Conservation (phyloP, 768 basidiomycete genomes). For the Tephrocybe sp. region DNA sequence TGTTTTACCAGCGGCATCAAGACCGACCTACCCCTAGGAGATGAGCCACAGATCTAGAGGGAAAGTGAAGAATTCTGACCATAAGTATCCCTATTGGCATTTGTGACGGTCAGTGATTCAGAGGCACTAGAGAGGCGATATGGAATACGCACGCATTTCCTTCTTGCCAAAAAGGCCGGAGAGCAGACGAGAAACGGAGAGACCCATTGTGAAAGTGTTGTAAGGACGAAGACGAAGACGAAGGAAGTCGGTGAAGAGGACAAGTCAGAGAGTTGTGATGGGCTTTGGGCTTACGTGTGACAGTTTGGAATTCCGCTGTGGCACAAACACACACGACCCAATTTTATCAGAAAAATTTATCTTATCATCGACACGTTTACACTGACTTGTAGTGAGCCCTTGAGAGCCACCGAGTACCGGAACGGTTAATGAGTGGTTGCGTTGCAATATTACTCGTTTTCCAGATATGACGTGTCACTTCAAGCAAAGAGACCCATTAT, state of each 20-base stretch:
- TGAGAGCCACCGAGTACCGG: no score
- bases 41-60: constrained; percentile 13
- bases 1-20: constrained; percentile 99
- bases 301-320: constrained; percentile 46
- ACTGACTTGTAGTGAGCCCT: background rate
- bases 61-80: constrained; percentile 41
- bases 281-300: constrained; percentile 40
- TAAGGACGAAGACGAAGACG: constrained; percentile 32
- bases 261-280: constrained; percentile 24
- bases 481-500: no score
- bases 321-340: constrained; percentile 20
- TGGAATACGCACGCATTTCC: constrained; percentile 92
- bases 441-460: no score
- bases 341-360: background rate
- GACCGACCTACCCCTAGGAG: constrained; percentile 72
- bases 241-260: constrained; percentile 31
- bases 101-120: constrained; percentile 28
- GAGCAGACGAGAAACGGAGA: constrained; percentile 74
- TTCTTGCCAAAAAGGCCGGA: constrained; percentile 93
- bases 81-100: constrained; percentile 87
- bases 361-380: constrained; percentile 12
- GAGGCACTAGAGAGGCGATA: constrained; percentile 25
- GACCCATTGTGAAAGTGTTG: constrained; percentile 65
- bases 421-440: no score
- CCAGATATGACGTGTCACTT: no score